Base-by-base conservation (phyloP, 345 rosid species). In the Linum trigynum region DNA sequence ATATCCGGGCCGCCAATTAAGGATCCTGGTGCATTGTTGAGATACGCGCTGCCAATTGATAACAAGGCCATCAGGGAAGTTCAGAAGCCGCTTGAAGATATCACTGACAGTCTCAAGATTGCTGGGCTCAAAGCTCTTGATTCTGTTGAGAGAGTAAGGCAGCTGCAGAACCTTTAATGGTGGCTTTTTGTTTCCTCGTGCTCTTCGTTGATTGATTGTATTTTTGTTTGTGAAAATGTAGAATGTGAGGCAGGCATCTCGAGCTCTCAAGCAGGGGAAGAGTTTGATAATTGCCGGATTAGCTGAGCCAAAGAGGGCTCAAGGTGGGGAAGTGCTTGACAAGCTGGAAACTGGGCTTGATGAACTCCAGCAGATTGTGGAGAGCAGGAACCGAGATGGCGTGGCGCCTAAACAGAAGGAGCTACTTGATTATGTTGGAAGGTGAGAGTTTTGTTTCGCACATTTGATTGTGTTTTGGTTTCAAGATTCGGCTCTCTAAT, bases 1-100 rank as follows among this genome's bases (percentile, higher is more conserved):
- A 94, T 94, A 69, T 94, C 99, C 3, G 99, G 97, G 23, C 99
- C 99, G 2, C 97, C 99, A 0, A 90, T 90, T 35, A 94, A 94
- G 79, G 99, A 94, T 53, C 99, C 99, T 0, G 95, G 78, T 55
- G 89, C 92, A 40, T 72, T 94, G 61, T 71, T 94, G 65, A 83
- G 99, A 76, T 71, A 90, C 72, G 99, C 96, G 8, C 81, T 94
- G 77, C 99, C 99, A 7, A 86, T 94, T 70, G 72, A 86, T 68
- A 92, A 86, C 65, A 90, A 88, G 71, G 95, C 99, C 70, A 81
- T 88, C 45, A 84, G 99, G 75, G 92, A 88, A 73, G 99, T 94
- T 0, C 99, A 94, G 61, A 94, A 88, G 67, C 99, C 99, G 0
- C 96, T 94, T 2, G 97, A 94, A 72, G 97, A 90, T 73, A 90